Evolutionary conservation across 2,329 filamentous ascomycete species (phyloP), one percentile per base, ranked within the genome.

Genomic region (Penicillium sp.): DNA sequence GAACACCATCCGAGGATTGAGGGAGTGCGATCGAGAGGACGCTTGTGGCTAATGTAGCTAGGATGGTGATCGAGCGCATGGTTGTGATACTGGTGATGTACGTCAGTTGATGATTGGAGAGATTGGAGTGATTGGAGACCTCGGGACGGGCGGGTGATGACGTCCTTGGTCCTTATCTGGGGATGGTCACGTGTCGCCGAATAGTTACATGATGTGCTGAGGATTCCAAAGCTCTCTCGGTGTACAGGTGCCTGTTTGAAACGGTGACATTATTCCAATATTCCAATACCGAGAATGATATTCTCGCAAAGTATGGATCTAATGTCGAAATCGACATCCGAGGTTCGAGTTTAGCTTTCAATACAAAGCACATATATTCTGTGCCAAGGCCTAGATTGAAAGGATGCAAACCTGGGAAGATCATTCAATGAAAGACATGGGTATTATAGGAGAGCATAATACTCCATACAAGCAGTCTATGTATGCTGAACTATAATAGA

Each of bases 1-100:
- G 91, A 45, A 63, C 65, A 42, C 60, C 54, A 27, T 36, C 70
- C 57, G 50, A 62, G 45, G 39, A 32, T 47, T 31, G 38, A 2
- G 48, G 60, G 40, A 68, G 49, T 45, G 59, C 59, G 44, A 57
- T 46, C 41, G 65, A 50, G 49, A 62, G 36, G 24, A 54, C 52
- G 6, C 41, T 34, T 10, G 61, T 53, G 7, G 58, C 54, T 5
- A 66, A 24, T n/a, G 55, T 29, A 21, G 64, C 48, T 22, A 70
- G 45, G 22, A 66, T 48, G 22, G 53, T 45, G 18, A 59, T 42
- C 21, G 56, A 24, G 41, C 50, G 54, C 55, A 58, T 47, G 39
- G 31, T 59, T 34, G 46, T 56, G 40, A 16, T 50, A 7, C 21
- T 16, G 13, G 36, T n/a, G 16, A n/a, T 38, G 18, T 36, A 36